Percentiles rank a stretch among this genome's conserved stretches.
Evolutionary conservation across 169 alveolate species (phyloP).

Genomic region (Ichthyophthirius multifiliis): DNA sequence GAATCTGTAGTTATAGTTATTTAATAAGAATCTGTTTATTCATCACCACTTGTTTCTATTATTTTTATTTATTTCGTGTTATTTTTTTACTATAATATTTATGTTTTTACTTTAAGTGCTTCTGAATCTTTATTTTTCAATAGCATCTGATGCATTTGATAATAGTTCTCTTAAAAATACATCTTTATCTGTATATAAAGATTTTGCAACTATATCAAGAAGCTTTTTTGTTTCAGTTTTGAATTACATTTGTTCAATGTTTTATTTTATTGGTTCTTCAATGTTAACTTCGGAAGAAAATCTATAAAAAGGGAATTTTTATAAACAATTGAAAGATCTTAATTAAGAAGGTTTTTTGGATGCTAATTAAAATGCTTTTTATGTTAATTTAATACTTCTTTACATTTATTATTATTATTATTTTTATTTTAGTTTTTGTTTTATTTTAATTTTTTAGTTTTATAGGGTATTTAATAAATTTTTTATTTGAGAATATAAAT

Average conservation of each 20-base stretch:
- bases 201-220: conserved; percentile 95
- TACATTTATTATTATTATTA: too few relatives aligned
- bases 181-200: conserved; percentile 96
- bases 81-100: background rate
- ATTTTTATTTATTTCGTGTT: background rate
- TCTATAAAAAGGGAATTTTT: too few relatives aligned
- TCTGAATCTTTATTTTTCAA: conserved; percentile 68
- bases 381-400: too few relatives aligned
- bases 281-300: background rate
- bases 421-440: too few relatives aligned
- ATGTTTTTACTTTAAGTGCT: background rate
- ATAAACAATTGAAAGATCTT: too few relatives aligned
- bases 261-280: background rate
- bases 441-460: too few relatives aligned
- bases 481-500: too few relatives aligned
- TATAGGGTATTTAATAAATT: too few relatives aligned
- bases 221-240: conserved; percentile 96
- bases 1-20: background rate
- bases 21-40: too few relatives aligned
- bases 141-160: conserved; percentile 75
- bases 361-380: too few relatives aligned
- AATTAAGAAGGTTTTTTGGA: too few relatives aligned
- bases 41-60: background rate
- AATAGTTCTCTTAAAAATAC: conserved; percentile 81
- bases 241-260: conserved; percentile 50